Evolutionary conservation across 2,329 filamentous ascomycete genomes (phyloP), one percentile per base, ranked within the genome.

Genomic region (Cordyceps pruinosa): DNA sequence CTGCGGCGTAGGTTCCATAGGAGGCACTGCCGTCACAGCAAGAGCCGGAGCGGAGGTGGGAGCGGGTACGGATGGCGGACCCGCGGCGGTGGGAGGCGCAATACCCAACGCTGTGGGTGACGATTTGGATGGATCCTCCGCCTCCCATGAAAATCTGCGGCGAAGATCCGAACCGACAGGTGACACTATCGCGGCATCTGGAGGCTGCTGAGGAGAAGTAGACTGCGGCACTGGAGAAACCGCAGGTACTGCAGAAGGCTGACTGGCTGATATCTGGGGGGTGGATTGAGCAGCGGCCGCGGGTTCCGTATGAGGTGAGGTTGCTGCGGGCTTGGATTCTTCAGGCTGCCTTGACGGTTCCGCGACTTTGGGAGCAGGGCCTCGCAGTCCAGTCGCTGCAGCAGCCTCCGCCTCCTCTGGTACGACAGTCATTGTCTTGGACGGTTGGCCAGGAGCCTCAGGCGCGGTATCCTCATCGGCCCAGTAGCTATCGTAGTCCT

Each of bases 401-500:
- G n/a, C 45, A 9, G 26, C 25, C n/a, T 44, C 10, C 15, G 44
- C 21, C 50, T 50, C 26, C 13, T 35, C 50, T 3, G 50, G 44
- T 9, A 44, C 37, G n/a, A 32, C 26, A 26, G 15, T n/a, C 42
- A 48, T 48, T 6, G 44, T 19, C 8, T 47, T 48, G 23, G 26
- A n/a, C 25, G 32, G 46, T n/a, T 47, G 34, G 17, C 32, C 5
- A 5, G 42, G 26, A 21, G 17, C 49, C 3, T 37, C 30, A 7
- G 48, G 39, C 15, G 42, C 41, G 21, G 30, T 28, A 13, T 32
- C 49, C 4, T 66, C 62, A 28, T 78, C 75, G 3, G 77, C 77
- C 79, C 85, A 86, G 65, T 88, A 88, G 62, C 81, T 83, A 58
- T 86, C 85, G 63, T 89, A 88, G 45, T 87, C 84, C 59, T 78